phyloP scores from a whole-genome alignment of 1,284 basidiomycete genomes.

The Violaceomyces palustris region DNA sequence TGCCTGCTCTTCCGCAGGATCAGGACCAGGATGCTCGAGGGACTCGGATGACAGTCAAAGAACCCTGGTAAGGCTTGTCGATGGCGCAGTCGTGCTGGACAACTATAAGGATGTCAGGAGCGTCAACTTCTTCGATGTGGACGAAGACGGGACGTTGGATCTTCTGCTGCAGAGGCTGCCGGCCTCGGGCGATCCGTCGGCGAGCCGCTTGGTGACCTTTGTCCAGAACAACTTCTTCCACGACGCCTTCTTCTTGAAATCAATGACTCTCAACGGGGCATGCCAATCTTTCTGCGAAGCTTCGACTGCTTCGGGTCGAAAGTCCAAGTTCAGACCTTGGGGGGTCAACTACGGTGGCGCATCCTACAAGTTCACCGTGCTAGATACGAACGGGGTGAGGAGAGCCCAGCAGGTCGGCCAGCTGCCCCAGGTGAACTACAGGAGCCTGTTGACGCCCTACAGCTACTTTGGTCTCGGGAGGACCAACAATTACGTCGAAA shows the following conservation, averaged over 20 bases:
- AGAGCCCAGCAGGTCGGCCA: constrained; percentile 91
- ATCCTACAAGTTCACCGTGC: constrained; percentile 92
- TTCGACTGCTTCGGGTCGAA: not conserved
- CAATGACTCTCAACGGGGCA: constrained; percentile 79
- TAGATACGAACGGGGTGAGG: constrained; percentile 83
- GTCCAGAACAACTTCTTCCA: constrained; percentile 97
- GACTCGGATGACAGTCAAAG: too few species aligned
- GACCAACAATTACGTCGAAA: constrained; percentile 99
- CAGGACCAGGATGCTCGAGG: constrained; percentile 54
- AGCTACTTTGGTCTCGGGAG: constrained; percentile 93
- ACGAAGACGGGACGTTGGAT: constrained; percentile 93
- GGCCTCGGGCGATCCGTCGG: constrained; percentile 18
- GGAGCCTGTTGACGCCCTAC: constrained; percentile 82
- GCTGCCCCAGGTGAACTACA: constrained; percentile 84
- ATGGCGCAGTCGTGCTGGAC: constrained; percentile 64
- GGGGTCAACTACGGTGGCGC: constrained; percentile 91
- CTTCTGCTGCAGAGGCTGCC: constrained; percentile 71
- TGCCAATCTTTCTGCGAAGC: constrained; percentile 70
- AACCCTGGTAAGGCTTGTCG: constrained; percentile 56
- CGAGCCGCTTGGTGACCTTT: constrained; percentile 61
- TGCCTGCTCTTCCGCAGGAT: constrained; percentile 59
- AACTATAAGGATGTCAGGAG: constrained; percentile 71
- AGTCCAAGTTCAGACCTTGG: constrained; percentile 61
- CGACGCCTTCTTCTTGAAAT: constrained; percentile 97
- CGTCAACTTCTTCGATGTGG: constrained; percentile 81